Evolutionary conservation across 345 rosid genomes (phyloP).

Genomic region (Camelina sativa): DNA sequence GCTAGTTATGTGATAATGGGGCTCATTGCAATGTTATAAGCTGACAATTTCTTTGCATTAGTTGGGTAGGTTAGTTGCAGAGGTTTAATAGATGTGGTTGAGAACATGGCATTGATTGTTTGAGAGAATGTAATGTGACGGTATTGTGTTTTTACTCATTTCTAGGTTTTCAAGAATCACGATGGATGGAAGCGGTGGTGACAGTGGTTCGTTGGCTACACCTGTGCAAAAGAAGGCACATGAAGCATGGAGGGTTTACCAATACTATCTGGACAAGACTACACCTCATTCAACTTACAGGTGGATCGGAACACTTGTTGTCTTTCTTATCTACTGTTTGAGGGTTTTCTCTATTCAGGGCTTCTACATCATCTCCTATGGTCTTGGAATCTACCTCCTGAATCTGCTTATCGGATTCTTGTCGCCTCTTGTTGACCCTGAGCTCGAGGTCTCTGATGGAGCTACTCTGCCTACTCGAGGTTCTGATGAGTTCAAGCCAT

Average conservation of each 20-base stretch:
- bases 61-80: background rate
- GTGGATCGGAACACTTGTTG: conserved; percentile 79
- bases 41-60: background rate
- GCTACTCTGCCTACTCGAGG: conserved; percentile 88
- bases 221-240: conserved; percentile 71
- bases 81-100: background rate
- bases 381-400: conserved; percentile 87
- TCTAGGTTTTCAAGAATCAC: conserved; percentile 47
- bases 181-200: conserved; percentile 86
- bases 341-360: conserved; percentile 82
- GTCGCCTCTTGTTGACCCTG: conserved; percentile 95
- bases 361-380: conserved; percentile 85
- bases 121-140: conserved; percentile 16
- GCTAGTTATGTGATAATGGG: background rate
- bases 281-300: conserved; percentile 78
- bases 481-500: conserved; percentile 97
- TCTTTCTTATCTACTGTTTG: conserved; percentile 59
- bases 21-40: background rate
- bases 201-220: conserved; percentile 53
- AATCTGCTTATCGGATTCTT: conserved; percentile 91
- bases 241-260: conserved; percentile 77
- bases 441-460: conserved; percentile 62
- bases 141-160: background rate
- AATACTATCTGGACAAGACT: conserved; percentile 86
- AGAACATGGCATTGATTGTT: background rate